A percentile compares a stretch with the other conserved stretches of the same genome.
These are phyloP conservation scores for Trametes maxima DNA, from an alignment of 768 basidiomycete species.

Conservation along the genomic window DNA sequence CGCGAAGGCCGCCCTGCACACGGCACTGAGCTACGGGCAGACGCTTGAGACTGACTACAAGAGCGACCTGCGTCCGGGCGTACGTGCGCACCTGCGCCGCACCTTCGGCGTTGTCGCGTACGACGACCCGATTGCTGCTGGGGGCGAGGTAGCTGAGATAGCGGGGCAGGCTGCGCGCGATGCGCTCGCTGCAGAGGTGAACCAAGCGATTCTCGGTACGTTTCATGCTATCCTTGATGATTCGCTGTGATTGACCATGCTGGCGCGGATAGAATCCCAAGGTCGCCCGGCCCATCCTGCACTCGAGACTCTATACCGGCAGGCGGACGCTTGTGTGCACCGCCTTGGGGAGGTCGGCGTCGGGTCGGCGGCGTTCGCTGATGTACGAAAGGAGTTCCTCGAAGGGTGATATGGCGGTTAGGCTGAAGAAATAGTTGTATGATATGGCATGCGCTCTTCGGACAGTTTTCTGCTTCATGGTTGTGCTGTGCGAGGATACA, in stretches of 20 bases:
- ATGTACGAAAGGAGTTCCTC: slow-evolving; percentile 74
- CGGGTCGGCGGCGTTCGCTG: slow-evolving; percentile 80
- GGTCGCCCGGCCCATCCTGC: slow-evolving; percentile 70
- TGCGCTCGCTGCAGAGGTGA: slow-evolving; percentile 72
- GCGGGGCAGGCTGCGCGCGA: slow-evolving; percentile 69
- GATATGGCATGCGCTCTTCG: not conserved
- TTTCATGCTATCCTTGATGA: not conserved
- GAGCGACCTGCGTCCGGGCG: slow-evolving; percentile 59
- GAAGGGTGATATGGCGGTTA: slow-evolving; percentile 37
- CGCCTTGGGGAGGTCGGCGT: slow-evolving; percentile 73
- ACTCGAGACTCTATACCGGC: slow-evolving; percentile 78
- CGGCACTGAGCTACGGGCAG: slow-evolving; percentile 76
- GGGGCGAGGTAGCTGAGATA: slow-evolving; percentile 65
- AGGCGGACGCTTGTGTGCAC: slow-evolving; percentile 65
- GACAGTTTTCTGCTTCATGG: slow-evolving; percentile 5
- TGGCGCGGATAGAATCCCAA: slow-evolving; percentile 62
- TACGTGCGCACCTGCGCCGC: slow-evolving; percentile 67
- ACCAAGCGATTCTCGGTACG: slow-evolving; percentile 79
- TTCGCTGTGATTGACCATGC: not conserved
- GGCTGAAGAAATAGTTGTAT: not conserved
- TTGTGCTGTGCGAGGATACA: not conserved
- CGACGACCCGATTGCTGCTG: slow-evolving; percentile 69
- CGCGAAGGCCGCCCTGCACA: slow-evolving; percentile 57
- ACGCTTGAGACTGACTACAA: slow-evolving; percentile 69
- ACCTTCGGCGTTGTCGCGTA: slow-evolving; percentile 83